Evolutionary conservation across 1,284 basidiomycete genomes (phyloP).

Genomic region (Ganoderma lucidum): DNA sequence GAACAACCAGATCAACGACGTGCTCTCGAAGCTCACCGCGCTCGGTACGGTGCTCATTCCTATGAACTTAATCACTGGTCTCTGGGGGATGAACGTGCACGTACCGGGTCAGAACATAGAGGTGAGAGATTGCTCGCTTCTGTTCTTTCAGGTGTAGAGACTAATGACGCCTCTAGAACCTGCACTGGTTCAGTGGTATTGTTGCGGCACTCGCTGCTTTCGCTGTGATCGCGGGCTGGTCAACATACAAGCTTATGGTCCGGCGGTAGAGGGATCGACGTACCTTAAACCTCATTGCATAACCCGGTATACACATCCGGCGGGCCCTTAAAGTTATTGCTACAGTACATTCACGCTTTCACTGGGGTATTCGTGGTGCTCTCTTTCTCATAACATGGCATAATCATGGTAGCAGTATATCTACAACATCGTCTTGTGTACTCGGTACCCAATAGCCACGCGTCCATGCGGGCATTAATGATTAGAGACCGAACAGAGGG

Average conservation of each 20-base stretch:
- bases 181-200: slow-evolving; percentile 88
- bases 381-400: not conserved
- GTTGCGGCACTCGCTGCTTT: slow-evolving; percentile 81
- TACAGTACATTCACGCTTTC: not conserved
- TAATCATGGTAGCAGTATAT: not conserved
- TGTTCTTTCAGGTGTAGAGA: slow-evolving; percentile 32
- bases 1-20: slow-evolving; percentile 99
- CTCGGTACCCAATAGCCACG: not conserved
- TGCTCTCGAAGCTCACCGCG: slow-evolving; percentile 97
- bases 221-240: slow-evolving; percentile 83
- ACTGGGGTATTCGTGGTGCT: not conserved
- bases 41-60: slow-evolving; percentile 97
- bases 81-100: slow-evolving; percentile 93
- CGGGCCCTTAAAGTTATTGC: not conserved
- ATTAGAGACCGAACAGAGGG: slow-evolving; percentile 1
- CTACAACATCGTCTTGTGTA: not conserved
- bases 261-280: slow-evolving; percentile 33
- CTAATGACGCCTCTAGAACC: slow-evolving; percentile 46
- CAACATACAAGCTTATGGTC: slow-evolving; percentile 83
- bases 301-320: not conserved
- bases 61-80: slow-evolving; percentile 94
- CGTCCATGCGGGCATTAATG: slow-evolving; percentile 4
- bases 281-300: not conserved
- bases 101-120: slow-evolving; percentile 83
- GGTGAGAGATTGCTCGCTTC: slow-evolving; percentile 43